Evolutionary conservation across 768 basidiomycete species (phyloP), one percentile per base, ranked within the genome.

Genomic region (Tricholoma matsutake): DNA sequence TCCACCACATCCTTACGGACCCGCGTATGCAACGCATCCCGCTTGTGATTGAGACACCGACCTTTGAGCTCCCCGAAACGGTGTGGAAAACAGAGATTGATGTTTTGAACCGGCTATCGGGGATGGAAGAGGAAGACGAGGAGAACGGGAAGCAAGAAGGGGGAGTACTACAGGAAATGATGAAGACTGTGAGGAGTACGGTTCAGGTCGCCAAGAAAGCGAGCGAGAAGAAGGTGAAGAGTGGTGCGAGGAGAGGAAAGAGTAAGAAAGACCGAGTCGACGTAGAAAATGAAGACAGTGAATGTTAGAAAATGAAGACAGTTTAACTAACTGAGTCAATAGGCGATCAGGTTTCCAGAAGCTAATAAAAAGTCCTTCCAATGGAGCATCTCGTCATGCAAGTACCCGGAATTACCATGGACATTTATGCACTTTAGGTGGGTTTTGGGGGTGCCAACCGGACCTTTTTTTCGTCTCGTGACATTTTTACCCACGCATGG

Each of bases 11-110:
- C 54, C 76, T 94, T 56, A 81, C 81, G 8, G 92, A 94, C 67
- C 75, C 81, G 4, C 85, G 91, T 16, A 79, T 86, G 29, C 82
- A 85, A 59, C 71, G 81, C 49, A 87, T 94, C 34, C 92, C 92
- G 1, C 80, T 96, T 35, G 85, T 96, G 32, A 80, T 94, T 13
- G 93, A 96, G 69, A 94, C 94, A 0, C 91, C 90, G 0, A 82
- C 81, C 28, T 85, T 86, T 63, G 92, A 91, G 59, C 75, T 79
- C 16, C 81, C 81, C 22, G 64, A 54, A 20, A 83, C 82, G 11
- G 82, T 89, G 1, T 94, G 92, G 90, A 79, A 78, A n/a, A 78
- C 78, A 56, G 93, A 96, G 70, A 87, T 93, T 37, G 76, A 79
- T 10, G 77, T 88, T 11, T 75, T 92, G 16, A 81, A 88, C 55